Percentiles rank a stretch among this genome's conserved stretches.
phyloP scores from a whole-genome alignment of 306 rosid genomes.

The Canavalia ensiformis region DNA sequence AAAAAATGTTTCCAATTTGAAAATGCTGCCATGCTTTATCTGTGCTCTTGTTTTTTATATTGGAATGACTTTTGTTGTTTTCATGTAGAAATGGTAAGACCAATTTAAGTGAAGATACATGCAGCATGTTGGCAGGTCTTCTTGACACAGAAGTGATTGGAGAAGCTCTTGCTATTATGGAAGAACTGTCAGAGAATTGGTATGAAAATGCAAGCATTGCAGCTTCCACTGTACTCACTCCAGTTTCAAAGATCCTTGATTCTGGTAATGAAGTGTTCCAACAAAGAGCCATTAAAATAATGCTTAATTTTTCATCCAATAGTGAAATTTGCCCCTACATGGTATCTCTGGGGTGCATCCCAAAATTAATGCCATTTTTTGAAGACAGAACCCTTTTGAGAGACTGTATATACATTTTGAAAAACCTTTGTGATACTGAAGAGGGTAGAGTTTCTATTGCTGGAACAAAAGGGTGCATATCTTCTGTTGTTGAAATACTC shows the following conservation, averaged over 20 bases:
- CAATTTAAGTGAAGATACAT: slow-evolving; percentile 63
- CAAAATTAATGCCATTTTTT: slow-evolving; percentile 72
- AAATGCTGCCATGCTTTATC: slow-evolving; percentile 14
- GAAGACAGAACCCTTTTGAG: slow-evolving; percentile 50
- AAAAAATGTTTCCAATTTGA: slow-evolving; percentile 18
- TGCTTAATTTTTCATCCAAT: slow-evolving; percentile 65
- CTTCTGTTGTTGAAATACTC: slow-evolving; percentile 66
- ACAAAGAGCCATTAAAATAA: slow-evolving; percentile 58
- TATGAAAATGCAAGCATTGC: slow-evolving; percentile 50
- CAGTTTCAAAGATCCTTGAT: slow-evolving; percentile 66
- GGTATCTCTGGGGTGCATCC: slow-evolving; percentile 65
- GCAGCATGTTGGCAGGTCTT: slow-evolving; percentile 60
- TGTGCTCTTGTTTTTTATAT: slow-evolving; percentile 19
- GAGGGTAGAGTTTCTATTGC: slow-evolving; percentile 65
- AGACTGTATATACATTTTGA: slow-evolving; percentile 59
- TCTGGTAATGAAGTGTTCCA: slow-evolving; percentile 60
- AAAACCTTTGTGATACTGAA: slow-evolving; percentile 62
- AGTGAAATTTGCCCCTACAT: slow-evolving; percentile 57
- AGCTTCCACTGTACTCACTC: slow-evolving; percentile 58
- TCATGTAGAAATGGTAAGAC: slow-evolving; percentile 61
- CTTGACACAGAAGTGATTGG: slow-evolving; percentile 64
- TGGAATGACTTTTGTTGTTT: slow-evolving; percentile 38
- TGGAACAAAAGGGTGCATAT: slow-evolving; percentile 77
- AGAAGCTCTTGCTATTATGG: slow-evolving; percentile 79
- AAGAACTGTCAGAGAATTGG: slow-evolving; percentile 59